Evolutionary conservation across 1,284 basidiomycete species (phyloP).

Genomic region (Sporisorium reilianum): DNA sequence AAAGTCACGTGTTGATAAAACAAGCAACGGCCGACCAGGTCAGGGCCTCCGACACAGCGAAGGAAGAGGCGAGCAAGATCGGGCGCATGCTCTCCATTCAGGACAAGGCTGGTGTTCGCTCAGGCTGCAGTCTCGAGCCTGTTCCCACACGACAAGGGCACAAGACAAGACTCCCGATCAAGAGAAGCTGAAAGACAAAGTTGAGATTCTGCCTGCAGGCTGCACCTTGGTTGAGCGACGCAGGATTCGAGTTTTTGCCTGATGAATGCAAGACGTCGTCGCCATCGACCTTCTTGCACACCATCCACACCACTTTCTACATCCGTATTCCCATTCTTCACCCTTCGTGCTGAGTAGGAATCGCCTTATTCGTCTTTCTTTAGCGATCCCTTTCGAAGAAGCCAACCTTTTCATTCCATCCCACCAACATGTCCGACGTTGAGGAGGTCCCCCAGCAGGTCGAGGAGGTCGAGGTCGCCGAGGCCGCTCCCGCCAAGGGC

Average conservation of each 20-base stretch:
- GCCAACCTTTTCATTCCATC: constrained; percentile 44
- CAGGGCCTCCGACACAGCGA: background rate
- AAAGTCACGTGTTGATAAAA: constrained; percentile 2
- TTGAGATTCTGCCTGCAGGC: background rate
- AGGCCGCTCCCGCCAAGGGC: constrained; percentile 77
- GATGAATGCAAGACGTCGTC: background rate
- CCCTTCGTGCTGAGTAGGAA: constrained; percentile 56
- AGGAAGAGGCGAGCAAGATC: background rate
- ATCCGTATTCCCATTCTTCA: constrained; percentile 49
- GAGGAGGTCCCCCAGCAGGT: constrained; percentile 69
- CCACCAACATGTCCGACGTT: constrained; percentile 66
- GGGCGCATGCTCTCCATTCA: background rate
- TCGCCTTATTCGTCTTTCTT: constrained; percentile 27
- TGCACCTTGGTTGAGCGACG: background rate
- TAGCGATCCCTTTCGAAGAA: constrained; percentile 68
- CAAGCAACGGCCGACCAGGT: background rate
- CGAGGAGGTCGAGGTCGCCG: constrained; percentile 78
- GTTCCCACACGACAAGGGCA: too few relatives aligned
- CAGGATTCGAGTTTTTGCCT: background rate
- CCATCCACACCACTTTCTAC: constrained; percentile 16
- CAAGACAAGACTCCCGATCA: background rate
- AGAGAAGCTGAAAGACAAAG: background rate
- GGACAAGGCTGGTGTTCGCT: background rate
- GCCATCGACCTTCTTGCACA: background rate
- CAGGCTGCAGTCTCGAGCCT: background rate